Conservation (phyloP, 202 grass and related monocot genomes). For the Saccharum hybrid region DNA sequence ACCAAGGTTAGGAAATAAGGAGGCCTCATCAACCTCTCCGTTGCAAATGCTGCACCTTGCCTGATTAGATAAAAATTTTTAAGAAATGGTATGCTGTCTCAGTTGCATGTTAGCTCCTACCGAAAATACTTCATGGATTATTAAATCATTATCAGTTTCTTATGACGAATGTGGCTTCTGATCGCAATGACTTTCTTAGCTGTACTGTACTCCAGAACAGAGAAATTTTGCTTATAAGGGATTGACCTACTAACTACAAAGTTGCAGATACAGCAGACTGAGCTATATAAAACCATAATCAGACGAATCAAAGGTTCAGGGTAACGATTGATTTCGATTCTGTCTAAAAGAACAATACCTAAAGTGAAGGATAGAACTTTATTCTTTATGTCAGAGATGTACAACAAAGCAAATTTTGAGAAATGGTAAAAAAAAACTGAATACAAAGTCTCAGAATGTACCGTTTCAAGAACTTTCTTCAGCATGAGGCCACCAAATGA, state of each 20-base stretch:
- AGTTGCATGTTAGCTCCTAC: neutral
- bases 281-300: neutral
- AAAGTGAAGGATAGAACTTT: neutral
- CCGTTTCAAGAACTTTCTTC: constrained; percentile 82
- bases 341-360: constrained; percentile 8
- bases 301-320: neutral
- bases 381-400: constrained; percentile 17
- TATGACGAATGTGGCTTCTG: neutral
- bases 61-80: constrained; percentile 41
- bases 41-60: constrained; percentile 76
- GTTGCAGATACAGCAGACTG: neutral
- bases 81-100: constrained; percentile 1
- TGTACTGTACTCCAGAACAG: constrained; percentile 6
- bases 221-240: neutral
- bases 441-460: constrained; percentile 36
- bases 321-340: constrained; percentile 13
- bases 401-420: constrained; percentile 2
- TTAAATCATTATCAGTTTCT: neutral
- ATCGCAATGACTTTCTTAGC: neutral
- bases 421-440: neutral
- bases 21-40: constrained; percentile 55
- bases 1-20: constrained; percentile 75
- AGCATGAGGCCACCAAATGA: constrained; percentile 80
- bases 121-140: neutral
- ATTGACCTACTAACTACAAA: neutral